Evolutionary conservation across 2,329 filamentous ascomycete species (phyloP), one percentile per base, ranked within the genome.

Genomic region (Aureobasidium sp.): DNA sequence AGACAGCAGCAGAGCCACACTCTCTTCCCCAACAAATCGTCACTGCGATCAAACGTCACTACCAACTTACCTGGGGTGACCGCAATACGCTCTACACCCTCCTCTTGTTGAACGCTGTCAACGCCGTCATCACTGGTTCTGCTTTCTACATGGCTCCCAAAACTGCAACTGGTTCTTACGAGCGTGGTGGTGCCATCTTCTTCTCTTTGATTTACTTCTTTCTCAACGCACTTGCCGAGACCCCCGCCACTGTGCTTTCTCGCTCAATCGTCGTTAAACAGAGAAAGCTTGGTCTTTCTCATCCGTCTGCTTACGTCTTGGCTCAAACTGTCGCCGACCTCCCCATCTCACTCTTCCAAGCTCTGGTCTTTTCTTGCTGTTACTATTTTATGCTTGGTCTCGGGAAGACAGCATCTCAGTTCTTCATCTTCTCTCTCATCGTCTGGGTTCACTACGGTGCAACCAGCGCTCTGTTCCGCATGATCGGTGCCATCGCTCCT

Each of bases 321-420:
- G 81, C 83, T 0, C 82, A 84, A 64, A 83, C 62, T 27, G 37
- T 63, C 23, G 62, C 55, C 8, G 62, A 63, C 23, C 29, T 63
- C 0, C 62, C 62, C 1, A 32, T 60, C 2, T 44, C 47, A 5
- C 20, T 60, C 4, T 58, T 63, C 48, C 62, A 63, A 37, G 47
- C 55, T 7, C 39, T 58, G 52, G 72, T 76, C 0, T 89, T 88
- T 66, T 76, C 79, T 2, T 6, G 89, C 0, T 76, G 85, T 0
- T 64, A 85, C 0, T 88, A 88, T 72, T 88, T 86, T 66, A 86
- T 87, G 84, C 80, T 81, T 15, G 82, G 82, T 0, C 72, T 87
- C 0, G 41, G 48, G 10, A 58, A 58, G 5, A 63, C 62, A 0
- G 53, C 62, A 13, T 63, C 62, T 32, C 62, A 63, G 8, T 63